Conservation (phyloP, 257 asterid genomes). For the Przewalskia tangutica region DNA sequence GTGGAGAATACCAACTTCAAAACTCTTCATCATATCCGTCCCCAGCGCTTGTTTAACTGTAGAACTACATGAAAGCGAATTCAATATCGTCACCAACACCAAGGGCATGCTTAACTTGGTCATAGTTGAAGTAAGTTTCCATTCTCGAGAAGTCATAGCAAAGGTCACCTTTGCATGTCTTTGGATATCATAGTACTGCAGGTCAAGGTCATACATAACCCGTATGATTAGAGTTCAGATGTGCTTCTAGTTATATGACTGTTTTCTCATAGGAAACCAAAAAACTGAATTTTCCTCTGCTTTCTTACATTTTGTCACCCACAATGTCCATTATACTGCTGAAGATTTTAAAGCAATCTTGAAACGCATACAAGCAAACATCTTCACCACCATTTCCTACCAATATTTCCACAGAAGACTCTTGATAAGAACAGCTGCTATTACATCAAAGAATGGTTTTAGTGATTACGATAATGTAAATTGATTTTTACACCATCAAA, state of each 20-base stretch:
- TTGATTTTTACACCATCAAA: neutral
- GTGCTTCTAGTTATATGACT: neutral
- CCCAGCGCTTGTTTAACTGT: conserved; percentile 40
- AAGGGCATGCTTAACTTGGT: conserved; percentile 37
- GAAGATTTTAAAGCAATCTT: neutral
- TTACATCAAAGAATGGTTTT: too few species aligned
- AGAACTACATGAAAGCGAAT: conserved; percentile 51
- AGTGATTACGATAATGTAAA: neutral
- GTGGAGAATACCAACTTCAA: conserved; percentile 41
- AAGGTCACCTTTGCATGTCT: conserved; percentile 35
- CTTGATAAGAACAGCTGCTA: too few species aligned
- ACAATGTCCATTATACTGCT: neutral
- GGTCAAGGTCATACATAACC: neutral
- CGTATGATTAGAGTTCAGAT: neutral
- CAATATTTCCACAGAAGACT: neutral
- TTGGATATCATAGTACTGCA: conserved; percentile 50
- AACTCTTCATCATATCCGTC: conserved; percentile 48
- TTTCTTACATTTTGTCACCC: conserved; percentile 35
- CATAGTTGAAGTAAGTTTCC: conserved; percentile 34
- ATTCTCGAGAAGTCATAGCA: conserved; percentile 52
- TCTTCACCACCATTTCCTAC: neutral
- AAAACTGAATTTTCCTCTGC: neutral
- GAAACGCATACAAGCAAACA: neutral
- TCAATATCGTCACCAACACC: conserved; percentile 41
- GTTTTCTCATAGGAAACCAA: neutral